Conservation (phyloP, 106 monocot species). For the Dendrobium huoshanense region DNA sequence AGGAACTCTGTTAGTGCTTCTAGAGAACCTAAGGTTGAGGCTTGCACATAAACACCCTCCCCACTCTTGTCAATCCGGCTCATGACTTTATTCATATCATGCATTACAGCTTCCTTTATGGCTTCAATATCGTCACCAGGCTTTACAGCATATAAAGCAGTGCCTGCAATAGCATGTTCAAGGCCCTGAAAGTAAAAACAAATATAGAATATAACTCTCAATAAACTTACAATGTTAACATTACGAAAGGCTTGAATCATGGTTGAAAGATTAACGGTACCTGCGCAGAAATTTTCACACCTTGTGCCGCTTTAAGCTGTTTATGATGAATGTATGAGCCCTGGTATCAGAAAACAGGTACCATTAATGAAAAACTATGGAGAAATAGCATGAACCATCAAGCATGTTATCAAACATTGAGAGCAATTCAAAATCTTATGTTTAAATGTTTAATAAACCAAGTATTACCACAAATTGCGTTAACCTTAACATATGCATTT, state of each 20-base stretch:
- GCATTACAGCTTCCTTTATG: conserved; percentile 69
- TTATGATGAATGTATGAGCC: conserved; percentile 88
- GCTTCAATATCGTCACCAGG: conserved; percentile 70
- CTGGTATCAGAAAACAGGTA: conserved; percentile 21
- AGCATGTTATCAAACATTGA: not conserved
- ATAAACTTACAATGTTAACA: not conserved
- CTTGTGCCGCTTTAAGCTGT: conserved; percentile 85
- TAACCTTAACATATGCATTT: not conserved
- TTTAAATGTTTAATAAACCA: not conserved
- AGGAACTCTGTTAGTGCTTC: conserved; percentile 92
- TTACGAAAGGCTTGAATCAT: not conserved
- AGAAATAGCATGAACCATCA: not conserved
- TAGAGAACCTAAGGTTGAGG: conserved; percentile 95
- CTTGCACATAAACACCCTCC: conserved; percentile 96
- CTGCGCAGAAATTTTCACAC: conserved; percentile 83
- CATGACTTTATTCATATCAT: conserved; percentile 84
- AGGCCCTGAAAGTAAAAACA: conserved; percentile 17
- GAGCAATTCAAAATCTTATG: not conserved
- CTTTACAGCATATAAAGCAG: conserved; percentile 73
- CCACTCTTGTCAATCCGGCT: conserved; percentile 82
- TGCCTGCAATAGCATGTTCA: conserved; percentile 28
- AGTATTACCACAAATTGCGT: not conserved
- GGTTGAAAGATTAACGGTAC: conserved; percentile 16
- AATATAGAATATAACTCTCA: not conserved
- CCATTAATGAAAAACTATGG: not conserved